A percentile compares a stretch with the other conserved stretches of the same genome.
These are phyloP conservation scores for Aspergillus asperescens DNA, from an alignment of 495 filamentous ascomycete genomes.

Conservation along the genomic window DNA sequence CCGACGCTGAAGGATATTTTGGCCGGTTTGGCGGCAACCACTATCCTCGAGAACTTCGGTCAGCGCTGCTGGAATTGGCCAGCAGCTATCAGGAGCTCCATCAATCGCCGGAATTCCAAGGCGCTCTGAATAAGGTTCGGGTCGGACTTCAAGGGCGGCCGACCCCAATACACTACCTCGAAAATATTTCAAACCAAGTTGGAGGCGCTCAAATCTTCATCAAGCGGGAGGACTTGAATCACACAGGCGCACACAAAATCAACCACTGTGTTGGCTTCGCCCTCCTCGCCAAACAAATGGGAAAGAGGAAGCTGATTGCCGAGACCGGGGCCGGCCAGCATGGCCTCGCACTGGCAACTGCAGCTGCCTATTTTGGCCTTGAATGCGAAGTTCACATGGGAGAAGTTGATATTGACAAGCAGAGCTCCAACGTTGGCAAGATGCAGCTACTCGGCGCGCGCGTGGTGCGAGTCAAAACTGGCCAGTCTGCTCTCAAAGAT, in stretches of 20 bases:
- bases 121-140: conserved; percentile 10
- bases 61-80: conserved; percentile 17
- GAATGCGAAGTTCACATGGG: background rate
- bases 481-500: background rate
- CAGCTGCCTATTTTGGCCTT: background rate
- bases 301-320: background rate
- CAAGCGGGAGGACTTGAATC: background rate
- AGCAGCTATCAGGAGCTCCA: background rate
- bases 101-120: background rate
- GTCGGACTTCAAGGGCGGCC: conserved; percentile 19
- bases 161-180: conserved; percentile 17
- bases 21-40: conserved; percentile 22
- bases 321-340: background rate
- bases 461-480: background rate
- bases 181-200: conserved; percentile 24
- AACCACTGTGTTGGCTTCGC: background rate
- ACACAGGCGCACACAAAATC: background rate
- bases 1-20: conserved; percentile 18
- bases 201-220: background rate
- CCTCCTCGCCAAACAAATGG: background rate
- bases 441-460: background rate
- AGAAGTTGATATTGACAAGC: background rate
- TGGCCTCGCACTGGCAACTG: background rate
- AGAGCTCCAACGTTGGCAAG: background rate
- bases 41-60: conserved; percentile 15